A percentile compares a stretch with the other conserved stretches of the same genome.
Evolutionary conservation across 331 rosid genomes (phyloP).

Genomic region (Erythrophleum ivorense): DNA sequence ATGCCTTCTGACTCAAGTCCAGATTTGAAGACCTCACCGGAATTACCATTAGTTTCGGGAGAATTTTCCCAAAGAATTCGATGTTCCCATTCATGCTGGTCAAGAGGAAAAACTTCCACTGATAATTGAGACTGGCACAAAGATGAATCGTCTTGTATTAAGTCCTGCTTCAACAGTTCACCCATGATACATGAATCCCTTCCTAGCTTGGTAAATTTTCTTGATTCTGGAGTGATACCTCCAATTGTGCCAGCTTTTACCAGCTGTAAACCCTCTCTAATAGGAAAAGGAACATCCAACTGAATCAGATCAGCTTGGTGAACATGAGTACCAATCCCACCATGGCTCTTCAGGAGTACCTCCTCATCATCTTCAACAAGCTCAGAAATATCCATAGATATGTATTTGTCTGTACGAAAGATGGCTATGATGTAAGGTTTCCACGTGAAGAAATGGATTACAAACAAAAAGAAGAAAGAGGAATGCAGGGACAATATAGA

Average conservation of each 20-base stretch:
- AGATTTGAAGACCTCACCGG: slow-evolving; percentile 62
- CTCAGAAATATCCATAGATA: slow-evolving; percentile 57
- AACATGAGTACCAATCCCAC: too few relatives aligned
- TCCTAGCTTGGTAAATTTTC: too few relatives aligned
- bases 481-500: too few relatives aligned
- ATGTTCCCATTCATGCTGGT: slow-evolving; percentile 90
- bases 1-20: slow-evolving; percentile 61
- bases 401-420: slow-evolving; percentile 77
- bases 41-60: slow-evolving; percentile 54
- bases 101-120: slow-evolving; percentile 67
- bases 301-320: too few relatives aligned
- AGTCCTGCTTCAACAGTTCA: slow-evolving; percentile 73
- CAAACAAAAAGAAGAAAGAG: too few relatives aligned
- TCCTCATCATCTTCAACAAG: slow-evolving; percentile 92
- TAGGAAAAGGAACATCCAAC: too few relatives aligned
- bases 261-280: slow-evolving; percentile 47
- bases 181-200: slow-evolving; percentile 57
- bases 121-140: too few relatives aligned
- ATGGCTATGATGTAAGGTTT: too few relatives aligned
- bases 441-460: too few relatives aligned
- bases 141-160: too few relatives aligned
- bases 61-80: slow-evolving; percentile 83
- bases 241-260: too few relatives aligned
- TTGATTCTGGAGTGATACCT: too few relatives aligned
- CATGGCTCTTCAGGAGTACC: slow-evolving; percentile 66